Base-by-base conservation (phyloP, 2,329 filamentous ascomycete genomes). In the Exophiala viscosa region DNA sequence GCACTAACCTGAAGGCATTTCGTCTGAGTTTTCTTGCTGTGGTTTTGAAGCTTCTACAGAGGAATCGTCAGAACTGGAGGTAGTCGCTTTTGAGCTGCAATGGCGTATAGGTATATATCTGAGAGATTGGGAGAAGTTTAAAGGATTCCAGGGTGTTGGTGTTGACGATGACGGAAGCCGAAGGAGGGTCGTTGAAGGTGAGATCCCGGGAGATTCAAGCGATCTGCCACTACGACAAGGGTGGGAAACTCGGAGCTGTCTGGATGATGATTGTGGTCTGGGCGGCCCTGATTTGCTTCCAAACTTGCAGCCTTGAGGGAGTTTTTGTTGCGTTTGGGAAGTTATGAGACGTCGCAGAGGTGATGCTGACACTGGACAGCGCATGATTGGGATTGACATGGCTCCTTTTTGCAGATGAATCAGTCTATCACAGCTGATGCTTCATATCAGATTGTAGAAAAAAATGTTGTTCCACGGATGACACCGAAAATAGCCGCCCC, bases 1-100 rank as follows among this genome's bases (percentile, higher is more conserved):
- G 42, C 13, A 44, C 47, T 35, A 44, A 45, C 54, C 50, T 57
- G 39, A 41, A 53, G 54, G 47, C 54, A 54, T 54, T 14, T 50
- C 31, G 28, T 45, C 34, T 49, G 43, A 39, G n/a, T 42, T 18
- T n/a, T 28, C 38, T 18, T 17, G 15, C 17, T 40, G 38, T 40
- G 9, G 15, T 18, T 40, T 14, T 3, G 15, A 11, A 18, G 6
- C 38, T 28, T 28, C 23, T 28, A 28, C 5, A 5, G 8, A 28
- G 1, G 23, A 7, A 28, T 28, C 23, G 23, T 28, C 23, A 28
- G 8, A 7, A 5, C 8, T 28, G 5, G 5, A 7, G 8, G 23
- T 28, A 28, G 23, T 4, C 8, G 23, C 5, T 28, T 28, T 28
- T 4, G 23, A 28, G 23, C 36, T 43, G 45, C 18, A 36, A 14